Conservation (phyloP, 805 yeast genomes). For the Pichia paraexigua region DNA sequence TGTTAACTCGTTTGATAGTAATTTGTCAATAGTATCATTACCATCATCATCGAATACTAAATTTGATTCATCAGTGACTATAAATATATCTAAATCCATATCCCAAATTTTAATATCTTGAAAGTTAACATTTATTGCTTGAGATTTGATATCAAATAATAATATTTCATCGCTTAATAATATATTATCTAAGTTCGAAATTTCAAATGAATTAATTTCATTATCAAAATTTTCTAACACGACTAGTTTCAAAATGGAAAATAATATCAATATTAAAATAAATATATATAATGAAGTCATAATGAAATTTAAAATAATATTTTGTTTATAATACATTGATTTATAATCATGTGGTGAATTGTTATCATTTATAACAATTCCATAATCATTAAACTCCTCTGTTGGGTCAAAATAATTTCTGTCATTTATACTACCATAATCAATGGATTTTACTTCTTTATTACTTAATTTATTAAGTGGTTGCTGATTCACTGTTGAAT, state of each 20-base stretch:
- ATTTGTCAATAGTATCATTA: neutral
- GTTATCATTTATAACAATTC: neutral
- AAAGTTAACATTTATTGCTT: slow-evolving; percentile 22
- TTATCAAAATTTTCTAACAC: slow-evolving; percentile 23
- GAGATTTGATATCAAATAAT: slow-evolving; percentile 25
- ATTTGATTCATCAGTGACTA: slow-evolving; percentile 20
- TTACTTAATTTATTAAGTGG: neutral
- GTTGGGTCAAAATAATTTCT: slow-evolving; percentile 1
- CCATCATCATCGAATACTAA: neutral
- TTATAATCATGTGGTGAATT: slow-evolving; percentile 29
- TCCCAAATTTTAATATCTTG: slow-evolving; percentile 27
- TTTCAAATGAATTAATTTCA: slow-evolving; percentile 19
- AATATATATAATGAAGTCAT: slow-evolving; percentile 13
- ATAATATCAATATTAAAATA: slow-evolving; percentile 3
- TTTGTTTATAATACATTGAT: slow-evolving; percentile 22
- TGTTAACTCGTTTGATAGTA: slow-evolving; percentile 17
- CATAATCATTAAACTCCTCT: slow-evolving; percentile 8
- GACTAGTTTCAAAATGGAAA: slow-evolving; percentile 15
- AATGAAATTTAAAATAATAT: slow-evolving; percentile 14
- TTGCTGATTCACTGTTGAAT: neutral
- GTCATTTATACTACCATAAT: slow-evolving; percentile 1
- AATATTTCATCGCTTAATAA: slow-evolving; percentile 27
- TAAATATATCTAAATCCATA: slow-evolving; percentile 28
- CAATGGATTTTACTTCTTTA: neutral
- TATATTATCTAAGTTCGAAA: slow-evolving; percentile 21